Evolutionary conservation across 2,329 filamentous ascomycete species (phyloP), one percentile per base, ranked within the genome.

Genomic region (Scytalidium lignicola): DNA sequence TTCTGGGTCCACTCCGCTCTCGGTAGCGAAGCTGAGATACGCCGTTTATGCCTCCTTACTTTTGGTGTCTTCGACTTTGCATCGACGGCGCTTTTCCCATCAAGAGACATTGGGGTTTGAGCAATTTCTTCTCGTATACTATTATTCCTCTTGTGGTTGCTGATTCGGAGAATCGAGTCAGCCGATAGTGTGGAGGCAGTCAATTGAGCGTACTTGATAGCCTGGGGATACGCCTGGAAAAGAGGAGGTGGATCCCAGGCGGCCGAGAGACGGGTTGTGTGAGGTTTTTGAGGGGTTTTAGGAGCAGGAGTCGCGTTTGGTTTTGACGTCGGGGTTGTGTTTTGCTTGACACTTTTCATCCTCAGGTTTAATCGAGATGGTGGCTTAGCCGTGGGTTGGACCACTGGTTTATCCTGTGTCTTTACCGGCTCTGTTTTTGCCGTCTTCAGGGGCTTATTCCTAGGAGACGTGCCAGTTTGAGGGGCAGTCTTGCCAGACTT

Each of bases 151-250:
- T 76, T 75, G 54, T 81, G 79, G 43, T 67, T 69, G 39, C 54
- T 75, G 54, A 79, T 69, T 51, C 85, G 80, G 45, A 90, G 65
- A 43, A 93, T 79, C 1, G 78, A 69, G 52, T 95, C 90, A 1
- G 85, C 78, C 1, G 86, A 80, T 10, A 86, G 68, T 2, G 77
- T 79, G 32, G 85, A 85, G 15, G 86, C 78, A 21, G 83, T 78
- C 2, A 95, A 72, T 15, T 78, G 82, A 10, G 81, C 83, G 65
- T 93, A 81, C 61, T 87, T 90, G 56, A 89, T 78, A 2, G 89
- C 83, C 66, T 95, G 90, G 0, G 88, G 86, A 63, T 90, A 95
- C 12, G 88, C 90, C 65, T 95, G 87, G 65, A 91, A 95, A 12
- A 96, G 71, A 2, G 90, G 88, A 6, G 89, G 88, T 15, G 84